Evolutionary conservation across 805 yeast genomes (phyloP).

Genomic region (Candida golubevii): DNA sequence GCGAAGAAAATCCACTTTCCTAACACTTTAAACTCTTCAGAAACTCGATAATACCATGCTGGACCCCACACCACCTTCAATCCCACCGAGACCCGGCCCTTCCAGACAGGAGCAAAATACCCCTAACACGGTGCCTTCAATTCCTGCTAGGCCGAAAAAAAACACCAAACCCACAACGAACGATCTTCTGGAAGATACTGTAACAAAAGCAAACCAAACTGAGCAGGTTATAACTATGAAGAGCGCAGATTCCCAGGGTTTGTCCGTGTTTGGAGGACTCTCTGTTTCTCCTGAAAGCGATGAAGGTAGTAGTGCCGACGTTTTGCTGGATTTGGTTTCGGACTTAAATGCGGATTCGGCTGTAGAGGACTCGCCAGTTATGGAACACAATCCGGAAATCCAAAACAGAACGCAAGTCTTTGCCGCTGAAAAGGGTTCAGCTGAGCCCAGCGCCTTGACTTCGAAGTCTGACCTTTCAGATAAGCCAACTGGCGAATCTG

Average conservation of each 20-base stretch:
- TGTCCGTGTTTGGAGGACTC: too few species aligned
- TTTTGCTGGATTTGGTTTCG: conserved; percentile 5
- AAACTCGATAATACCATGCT: not conserved
- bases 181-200: too few species aligned
- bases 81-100: conserved; percentile 4
- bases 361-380: not conserved
- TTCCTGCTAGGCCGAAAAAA: conserved; percentile 4
- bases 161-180: not conserved
- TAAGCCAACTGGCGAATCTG: too few species aligned
- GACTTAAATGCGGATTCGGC: conserved; percentile 1
- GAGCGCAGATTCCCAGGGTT: too few species aligned
- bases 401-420: not conserved
- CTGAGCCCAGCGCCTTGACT: not conserved
- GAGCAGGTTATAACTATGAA: too few species aligned
- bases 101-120: not conserved
- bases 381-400: not conserved
- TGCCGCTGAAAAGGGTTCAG: not conserved
- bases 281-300: not conserved
- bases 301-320: conserved; percentile 1
- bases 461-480: too few species aligned
- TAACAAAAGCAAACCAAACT: too few species aligned
- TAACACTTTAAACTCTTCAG: too few species aligned
- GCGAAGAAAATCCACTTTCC: too few species aligned
- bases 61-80: conserved; percentile 1
- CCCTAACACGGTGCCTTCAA: not conserved